A percentile compares a stretch with the other conserved stretches of the same genome.
Evolutionary conservation across 75 land plant genomes (phyloP).

Genomic region (Pinus taeda): DNA sequence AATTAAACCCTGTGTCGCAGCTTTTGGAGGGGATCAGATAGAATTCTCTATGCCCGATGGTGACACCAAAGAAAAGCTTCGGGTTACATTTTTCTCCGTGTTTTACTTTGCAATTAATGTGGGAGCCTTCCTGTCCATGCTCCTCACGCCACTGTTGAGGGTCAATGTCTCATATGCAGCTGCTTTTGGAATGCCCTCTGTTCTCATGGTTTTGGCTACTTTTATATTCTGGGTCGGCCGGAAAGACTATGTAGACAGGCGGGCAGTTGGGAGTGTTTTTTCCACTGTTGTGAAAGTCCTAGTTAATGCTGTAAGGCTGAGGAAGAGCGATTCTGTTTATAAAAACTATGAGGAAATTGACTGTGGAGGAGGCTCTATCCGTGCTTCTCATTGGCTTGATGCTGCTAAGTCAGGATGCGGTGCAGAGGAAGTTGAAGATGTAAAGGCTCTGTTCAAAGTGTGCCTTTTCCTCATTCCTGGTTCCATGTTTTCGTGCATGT

Average conservation of each 20-base stretch:
- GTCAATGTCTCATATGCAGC: slow-evolving; percentile 22
- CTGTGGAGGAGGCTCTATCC: background rate
- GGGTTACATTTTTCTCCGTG: slow-evolving; percentile 28
- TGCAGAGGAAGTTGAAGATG: slow-evolving; percentile 27
- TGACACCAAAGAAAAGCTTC: slow-evolving; percentile 20
- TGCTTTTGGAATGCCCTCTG: slow-evolving; percentile 39
- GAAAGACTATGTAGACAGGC: slow-evolving; percentile 18
- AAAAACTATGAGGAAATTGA: background rate
- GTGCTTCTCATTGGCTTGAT: slow-evolving; percentile 30
- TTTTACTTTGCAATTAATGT: slow-evolving; percentile 39
- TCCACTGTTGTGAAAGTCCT: slow-evolving; percentile 21
- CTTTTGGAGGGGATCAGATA: slow-evolving; percentile 36
- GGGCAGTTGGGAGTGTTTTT: slow-evolving; percentile 29
- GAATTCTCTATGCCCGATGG: slow-evolving; percentile 31
- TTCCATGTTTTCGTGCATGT: slow-evolving; percentile 24
- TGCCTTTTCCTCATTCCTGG: slow-evolving; percentile 27
- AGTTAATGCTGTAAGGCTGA: slow-evolving; percentile 20
- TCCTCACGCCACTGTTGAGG: slow-evolving; percentile 29
- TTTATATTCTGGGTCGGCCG: slow-evolving; percentile 34
- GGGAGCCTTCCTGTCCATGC: slow-evolving; percentile 28
- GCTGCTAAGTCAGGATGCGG: slow-evolving; percentile 19
- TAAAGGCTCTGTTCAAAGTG: slow-evolving; percentile 27
- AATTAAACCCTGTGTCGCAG: slow-evolving; percentile 28
- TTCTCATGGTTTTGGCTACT: slow-evolving; percentile 27
- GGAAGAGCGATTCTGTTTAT: background rate